A percentile compares a stretch with the other conserved stretches of the same genome.
phyloP scores from a whole-genome alignment of 2,329 filamentous ascomycete species.

The Cladophialophora chaetospira region DNA sequence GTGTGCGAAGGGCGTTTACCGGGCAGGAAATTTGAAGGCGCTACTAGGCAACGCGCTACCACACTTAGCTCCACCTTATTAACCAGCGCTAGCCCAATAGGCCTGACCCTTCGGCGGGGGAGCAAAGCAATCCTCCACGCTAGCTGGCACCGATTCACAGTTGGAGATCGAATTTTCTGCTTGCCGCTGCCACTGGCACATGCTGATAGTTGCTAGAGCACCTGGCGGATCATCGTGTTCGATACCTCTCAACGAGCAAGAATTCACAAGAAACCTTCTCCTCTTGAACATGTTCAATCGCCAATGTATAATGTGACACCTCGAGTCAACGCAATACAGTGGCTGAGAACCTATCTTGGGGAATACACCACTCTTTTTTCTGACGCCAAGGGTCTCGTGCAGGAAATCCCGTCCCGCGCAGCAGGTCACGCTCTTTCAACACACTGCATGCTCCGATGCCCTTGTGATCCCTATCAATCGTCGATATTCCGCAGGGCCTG shows the following conservation, averaged over 20 bases:
- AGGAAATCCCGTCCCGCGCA: background rate
- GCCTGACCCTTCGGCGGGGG: background rate
- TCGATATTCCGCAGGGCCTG: background rate
- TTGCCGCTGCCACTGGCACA: background rate
- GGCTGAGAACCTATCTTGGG: background rate
- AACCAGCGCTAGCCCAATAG: slow-evolving; percentile 1
- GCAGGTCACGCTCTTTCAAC: background rate
- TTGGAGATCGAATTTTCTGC: background rate
- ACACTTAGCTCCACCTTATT: slow-evolving; percentile 4
- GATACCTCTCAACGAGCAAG: too few relatives aligned
- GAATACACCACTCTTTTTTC: background rate
- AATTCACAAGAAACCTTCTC: too few relatives aligned
- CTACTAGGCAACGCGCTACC: slow-evolving; percentile 12
- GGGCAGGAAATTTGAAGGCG: slow-evolving; percentile 22
- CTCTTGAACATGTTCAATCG: background rate
- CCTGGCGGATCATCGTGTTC: too few relatives aligned
- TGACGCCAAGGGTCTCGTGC: background rate
- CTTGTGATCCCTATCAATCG: background rate
- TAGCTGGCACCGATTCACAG: background rate
- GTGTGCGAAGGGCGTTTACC: slow-evolving; percentile 4
- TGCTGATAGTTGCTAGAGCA: background rate
- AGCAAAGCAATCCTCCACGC: background rate
- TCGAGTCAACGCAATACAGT: background rate
- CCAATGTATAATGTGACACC: background rate
- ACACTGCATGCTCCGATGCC: background rate